Conservation (phyloP, 768 basidiomycete species). For the Lepiota venenata region DNA sequence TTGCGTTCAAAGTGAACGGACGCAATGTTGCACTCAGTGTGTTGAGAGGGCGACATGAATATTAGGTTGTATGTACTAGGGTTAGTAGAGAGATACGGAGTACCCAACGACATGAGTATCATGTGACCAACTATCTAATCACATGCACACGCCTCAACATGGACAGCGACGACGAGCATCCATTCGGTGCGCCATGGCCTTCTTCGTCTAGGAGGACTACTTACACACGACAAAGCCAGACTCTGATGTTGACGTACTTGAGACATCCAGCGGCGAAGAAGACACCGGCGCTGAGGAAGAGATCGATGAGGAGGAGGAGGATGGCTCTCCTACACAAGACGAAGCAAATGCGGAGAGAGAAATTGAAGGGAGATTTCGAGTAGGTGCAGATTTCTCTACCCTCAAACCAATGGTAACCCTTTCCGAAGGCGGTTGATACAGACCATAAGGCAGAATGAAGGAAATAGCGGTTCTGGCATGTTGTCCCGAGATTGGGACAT, state of each 20-base stretch:
- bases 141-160: neutral
- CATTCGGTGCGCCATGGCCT: neutral
- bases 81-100: too few relatives aligned
- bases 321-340: slow-evolving; percentile 13
- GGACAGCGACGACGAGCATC: slow-evolving; percentile 5
- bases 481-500: slow-evolving; percentile 74
- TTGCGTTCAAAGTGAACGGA: too few relatives aligned
- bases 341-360: slow-evolving; percentile 38
- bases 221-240: neutral
- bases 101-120: too few relatives aligned
- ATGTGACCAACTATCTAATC: too few relatives aligned
- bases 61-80: too few relatives aligned
- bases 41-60: too few relatives aligned
- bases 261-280: slow-evolving; percentile 6
- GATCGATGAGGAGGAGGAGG: slow-evolving; percentile 17
- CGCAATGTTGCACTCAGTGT: too few relatives aligned
- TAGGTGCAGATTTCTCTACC: slow-evolving; percentile 18
- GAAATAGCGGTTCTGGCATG: slow-evolving; percentile 34
- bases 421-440: slow-evolving; percentile 50
- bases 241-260: slow-evolving; percentile 8
- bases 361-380: slow-evolving; percentile 64
- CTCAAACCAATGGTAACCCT: neutral
- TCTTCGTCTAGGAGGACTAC: neutral
- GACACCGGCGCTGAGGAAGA: slow-evolving; percentile 18
- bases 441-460: slow-evolving; percentile 55